Evolutionary conservation across 352 stramenopile genomes (phyloP).

Genomic region (Saprolegnia parasitica): DNA sequence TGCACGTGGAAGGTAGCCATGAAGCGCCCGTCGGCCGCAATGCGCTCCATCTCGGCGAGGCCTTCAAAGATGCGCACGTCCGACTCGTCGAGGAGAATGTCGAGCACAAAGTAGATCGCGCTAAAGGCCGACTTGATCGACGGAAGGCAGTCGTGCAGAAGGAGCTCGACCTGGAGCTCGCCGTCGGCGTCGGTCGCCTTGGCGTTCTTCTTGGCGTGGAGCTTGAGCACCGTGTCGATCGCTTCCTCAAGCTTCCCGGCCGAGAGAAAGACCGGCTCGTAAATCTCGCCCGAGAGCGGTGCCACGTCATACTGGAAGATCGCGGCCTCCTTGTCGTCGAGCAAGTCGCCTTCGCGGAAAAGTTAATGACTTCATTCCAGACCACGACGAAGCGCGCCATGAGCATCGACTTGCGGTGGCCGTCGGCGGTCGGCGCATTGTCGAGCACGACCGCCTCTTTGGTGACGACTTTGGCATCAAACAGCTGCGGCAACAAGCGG

Average conservation of each 20-base stretch:
- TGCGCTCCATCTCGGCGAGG: conserved; percentile 56
- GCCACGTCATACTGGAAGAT: conserved; percentile 74
- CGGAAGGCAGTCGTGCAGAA: conserved; percentile 65
- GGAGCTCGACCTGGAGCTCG: conserved; percentile 58
- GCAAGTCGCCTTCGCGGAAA: conserved; percentile 65
- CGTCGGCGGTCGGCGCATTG: conserved; percentile 15
- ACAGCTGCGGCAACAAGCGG: conserved; percentile 56
- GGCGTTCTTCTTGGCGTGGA: conserved; percentile 44
- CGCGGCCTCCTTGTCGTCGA: conserved; percentile 69
- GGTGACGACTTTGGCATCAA: conserved; percentile 70
- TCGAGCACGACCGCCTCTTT: conserved; percentile 19
- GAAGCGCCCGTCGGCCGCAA: conserved; percentile 52
- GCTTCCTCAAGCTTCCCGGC: conserved; percentile 64
- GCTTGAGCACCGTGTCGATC: conserved; percentile 52
- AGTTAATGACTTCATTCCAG: conserved; percentile 78
- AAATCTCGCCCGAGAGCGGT: conserved; percentile 56
- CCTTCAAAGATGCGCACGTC: conserved; percentile 62
- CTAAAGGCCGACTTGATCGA: conserved; percentile 71
- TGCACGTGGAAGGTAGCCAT: conserved; percentile 63
- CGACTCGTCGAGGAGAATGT: conserved; percentile 53
- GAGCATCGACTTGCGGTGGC: conserved; percentile 36
- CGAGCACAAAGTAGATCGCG: conserved; percentile 69
- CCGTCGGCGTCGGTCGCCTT: conserved; percentile 34
- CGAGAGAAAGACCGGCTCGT: conserved; percentile 74
- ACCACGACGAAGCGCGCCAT: conserved; percentile 77